These are phyloP conservation scores for Akanthomyces dipterigenus DNA, from an alignment of 2,329 filamentous ascomycete species.

Conservation along the genomic window DNA sequence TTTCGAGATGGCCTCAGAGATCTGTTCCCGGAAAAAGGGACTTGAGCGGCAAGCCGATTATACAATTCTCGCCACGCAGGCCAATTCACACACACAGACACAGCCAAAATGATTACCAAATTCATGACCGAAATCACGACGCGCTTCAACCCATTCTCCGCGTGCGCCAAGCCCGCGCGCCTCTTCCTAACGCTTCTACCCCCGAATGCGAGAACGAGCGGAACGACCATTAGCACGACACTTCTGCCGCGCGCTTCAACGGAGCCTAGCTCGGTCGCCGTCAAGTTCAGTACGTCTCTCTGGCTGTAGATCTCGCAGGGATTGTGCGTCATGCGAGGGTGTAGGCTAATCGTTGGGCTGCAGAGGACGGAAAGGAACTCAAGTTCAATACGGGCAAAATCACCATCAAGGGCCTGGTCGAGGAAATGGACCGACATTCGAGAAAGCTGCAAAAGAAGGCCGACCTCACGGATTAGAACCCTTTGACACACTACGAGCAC, in stretches of 20 bases:
- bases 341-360: conserved; percentile 18
- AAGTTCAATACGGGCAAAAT: conserved; percentile 72
- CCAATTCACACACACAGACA: background rate
- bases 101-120: conserved; percentile 66
- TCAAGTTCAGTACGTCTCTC: conserved; percentile 74
- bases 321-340: background rate
- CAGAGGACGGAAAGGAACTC: conserved; percentile 91
- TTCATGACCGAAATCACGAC: conserved; percentile 81
- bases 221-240: conserved; percentile 71
- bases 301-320: background rate
- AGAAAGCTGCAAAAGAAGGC: conserved; percentile 74
- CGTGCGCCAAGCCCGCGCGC: conserved; percentile 71
- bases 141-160: conserved; percentile 87
- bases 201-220: conserved; percentile 63
- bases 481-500: conserved; percentile 16
- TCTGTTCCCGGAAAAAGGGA: background rate
- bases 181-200: conserved; percentile 83
- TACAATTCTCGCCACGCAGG: background rate
- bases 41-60: background rate
- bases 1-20: background rate
- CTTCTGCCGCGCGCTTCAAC: conserved; percentile 65
- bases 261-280: conserved; percentile 59
- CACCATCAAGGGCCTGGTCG: conserved; percentile 77
- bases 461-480: conserved; percentile 54
- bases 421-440: conserved; percentile 87